Base-by-base conservation (phyloP, 805 yeast species). In the Pichia rugopelliculosa region DNA sequence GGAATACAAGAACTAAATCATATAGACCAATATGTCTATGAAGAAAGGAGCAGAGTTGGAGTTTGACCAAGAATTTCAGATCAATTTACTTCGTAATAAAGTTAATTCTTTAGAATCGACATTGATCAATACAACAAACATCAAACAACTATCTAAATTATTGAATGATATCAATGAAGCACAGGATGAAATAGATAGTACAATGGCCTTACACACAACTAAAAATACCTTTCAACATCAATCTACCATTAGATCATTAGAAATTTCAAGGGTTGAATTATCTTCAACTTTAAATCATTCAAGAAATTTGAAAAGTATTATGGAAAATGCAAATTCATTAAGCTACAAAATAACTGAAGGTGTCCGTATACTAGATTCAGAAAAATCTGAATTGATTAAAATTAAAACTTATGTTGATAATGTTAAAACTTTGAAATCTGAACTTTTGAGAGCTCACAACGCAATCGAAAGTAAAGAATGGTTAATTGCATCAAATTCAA, bases 401-500 rank as follows among this genome's bases (percentile, higher is more conserved):
- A 79, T 95, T 0, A 71, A 79, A 20, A 67, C 71, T 15, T 87
- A 82, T 59, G 91, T 87, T 4, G 70, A 74, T 36, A 69, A 81
- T 50, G 83, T 86, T 1, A 80, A 82, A 50, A 63, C 72, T n/a
- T 67, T 91, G 51, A 84, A 84, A 58, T 73, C 73, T 27, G 79
- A 80, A 55, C 74, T 91, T 11, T 71, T 76, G 38, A 80, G 80
- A 46, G 83, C 87, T 6, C 69, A 79, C 57, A 76, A 77, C 42
- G 86, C 96, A 6, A 73, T 91, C 45, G 82, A 79, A 33, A 75
- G 76, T 27, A 65, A 75, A 26, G 78, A 87, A 55, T 88, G 93
- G 86, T 77, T 75, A 25, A 61, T 76, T n/a, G 96, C 96, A 1
- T 91, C 96, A 0, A 69, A 69, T 46, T 76, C 88, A 17, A 83